These are phyloP conservation scores for Asterophora parasitica DNA, from an alignment of 768 basidiomycete genomes.

Conservation along the genomic window DNA sequence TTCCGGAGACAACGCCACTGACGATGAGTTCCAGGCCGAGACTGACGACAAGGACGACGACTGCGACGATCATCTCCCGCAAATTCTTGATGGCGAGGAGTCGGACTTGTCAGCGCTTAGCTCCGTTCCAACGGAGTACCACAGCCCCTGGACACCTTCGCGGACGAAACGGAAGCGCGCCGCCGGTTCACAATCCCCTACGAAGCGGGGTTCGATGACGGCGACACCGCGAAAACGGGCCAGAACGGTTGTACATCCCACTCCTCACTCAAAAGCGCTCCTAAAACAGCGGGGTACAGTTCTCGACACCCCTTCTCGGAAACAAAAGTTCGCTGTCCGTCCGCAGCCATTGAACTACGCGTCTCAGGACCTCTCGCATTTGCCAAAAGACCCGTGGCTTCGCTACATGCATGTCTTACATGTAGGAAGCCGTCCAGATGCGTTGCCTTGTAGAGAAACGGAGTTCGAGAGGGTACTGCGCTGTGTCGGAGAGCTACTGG, in stretches of 20 bases:
- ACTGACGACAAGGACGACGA: slow-evolving; percentile 14
- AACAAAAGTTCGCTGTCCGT: slow-evolving; percentile 27
- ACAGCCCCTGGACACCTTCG: slow-evolving; percentile 47
- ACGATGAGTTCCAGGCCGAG: slow-evolving; percentile 19
- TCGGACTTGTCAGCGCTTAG: slow-evolving; percentile 21
- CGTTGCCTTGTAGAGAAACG: slow-evolving; percentile 82
- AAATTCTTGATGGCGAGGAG: slow-evolving; percentile 23
- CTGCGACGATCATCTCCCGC: slow-evolving; percentile 15
- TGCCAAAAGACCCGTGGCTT: slow-evolving; percentile 77
- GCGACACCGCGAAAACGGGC: slow-evolving; percentile 27
- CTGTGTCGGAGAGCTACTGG: slow-evolving; percentile 78
- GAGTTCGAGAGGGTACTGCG: slow-evolving; percentile 76
- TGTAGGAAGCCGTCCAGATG: slow-evolving; percentile 88
- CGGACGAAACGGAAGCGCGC: slow-evolving; percentile 43
- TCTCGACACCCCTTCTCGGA: slow-evolving; percentile 11
- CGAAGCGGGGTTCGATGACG: slow-evolving; percentile 17
- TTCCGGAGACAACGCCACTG: slow-evolving; percentile 20
- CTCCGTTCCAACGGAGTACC: slow-evolving; percentile 26
- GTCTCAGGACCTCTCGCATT: slow-evolving; percentile 38
- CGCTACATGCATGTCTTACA: slow-evolving; percentile 89
- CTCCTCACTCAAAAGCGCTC: slow-evolving; percentile 73
- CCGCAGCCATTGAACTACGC: slow-evolving; percentile 24
- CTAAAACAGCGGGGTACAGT: slow-evolving; percentile 39
- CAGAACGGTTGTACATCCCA: slow-evolving; percentile 52
- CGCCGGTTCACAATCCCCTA: slow-evolving; percentile 17